Conservation (phyloP, 2,329 filamentous ascomycete species). For the Colletotrichum scovillei region DNA sequence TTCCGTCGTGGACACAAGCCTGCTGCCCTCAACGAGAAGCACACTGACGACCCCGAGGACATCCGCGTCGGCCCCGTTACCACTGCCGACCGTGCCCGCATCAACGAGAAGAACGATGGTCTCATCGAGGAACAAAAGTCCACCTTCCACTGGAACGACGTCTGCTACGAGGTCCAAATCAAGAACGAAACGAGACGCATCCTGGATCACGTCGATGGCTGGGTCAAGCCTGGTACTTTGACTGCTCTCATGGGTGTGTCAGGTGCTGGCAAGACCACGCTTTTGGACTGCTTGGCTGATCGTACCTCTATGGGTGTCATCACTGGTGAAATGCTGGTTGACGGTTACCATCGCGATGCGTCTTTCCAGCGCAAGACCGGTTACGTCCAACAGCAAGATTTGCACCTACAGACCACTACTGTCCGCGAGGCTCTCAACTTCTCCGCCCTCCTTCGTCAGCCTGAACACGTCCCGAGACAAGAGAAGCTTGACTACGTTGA, state of each 20-base stretch:
- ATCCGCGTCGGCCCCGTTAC: conserved; percentile 60
- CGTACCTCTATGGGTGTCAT: conserved; percentile 92
- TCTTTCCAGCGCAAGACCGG: conserved; percentile 94
- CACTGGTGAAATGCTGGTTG: conserved; percentile 81
- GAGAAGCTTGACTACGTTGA: conserved; percentile 92
- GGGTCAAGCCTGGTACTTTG: conserved; percentile 91
- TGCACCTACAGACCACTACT: conserved; percentile 85
- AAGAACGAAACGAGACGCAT: conserved; percentile 81
- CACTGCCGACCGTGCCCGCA: conserved; percentile 55
- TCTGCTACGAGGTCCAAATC: conserved; percentile 83
- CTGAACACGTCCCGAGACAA: conserved; percentile 73
- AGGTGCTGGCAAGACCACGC: conserved; percentile 93
- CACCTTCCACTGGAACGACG: conserved; percentile 87
- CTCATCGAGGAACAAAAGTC: conserved; percentile 71
- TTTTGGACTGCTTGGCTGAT: conserved; percentile 87
- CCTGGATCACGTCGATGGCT: conserved; percentile 88
- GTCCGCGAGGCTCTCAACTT: conserved; percentile 91
- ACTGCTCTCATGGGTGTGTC: conserved; percentile 93
- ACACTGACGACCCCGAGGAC: conserved; percentile 70
- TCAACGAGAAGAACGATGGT: conserved; percentile 51
- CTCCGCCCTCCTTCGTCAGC: conserved; percentile 86
- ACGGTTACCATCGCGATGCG: conserved; percentile 74
- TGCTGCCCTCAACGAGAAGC: conserved; percentile 68
- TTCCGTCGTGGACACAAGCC: conserved; percentile 78
- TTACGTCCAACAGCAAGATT: conserved; percentile 93